Percentiles rank a stretch among this genome's conserved stretches.
These are phyloP conservation scores for Bonnemaisonia californica DNA, from an alignment of 31 red algal genomes.

Conservation along the genomic window DNA sequence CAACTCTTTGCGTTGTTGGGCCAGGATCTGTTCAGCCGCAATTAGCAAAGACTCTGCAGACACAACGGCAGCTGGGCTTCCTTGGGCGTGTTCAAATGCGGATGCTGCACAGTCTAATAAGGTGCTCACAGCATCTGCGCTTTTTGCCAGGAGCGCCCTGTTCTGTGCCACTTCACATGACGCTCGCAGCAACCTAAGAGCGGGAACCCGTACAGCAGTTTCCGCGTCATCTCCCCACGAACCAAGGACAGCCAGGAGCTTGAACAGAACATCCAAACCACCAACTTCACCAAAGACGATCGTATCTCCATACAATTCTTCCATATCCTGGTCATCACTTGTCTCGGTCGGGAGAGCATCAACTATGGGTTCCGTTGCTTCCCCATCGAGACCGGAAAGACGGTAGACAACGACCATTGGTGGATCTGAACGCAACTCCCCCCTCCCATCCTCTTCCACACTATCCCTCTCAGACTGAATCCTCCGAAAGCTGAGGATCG, in stretches of 20 bases:
- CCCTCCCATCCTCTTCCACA: slow-evolving; percentile 6
- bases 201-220: slow-evolving; percentile 73
- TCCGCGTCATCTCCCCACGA: slow-evolving; percentile 79
- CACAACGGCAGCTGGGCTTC: slow-evolving; percentile 54
- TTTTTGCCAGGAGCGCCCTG: slow-evolving; percentile 70
- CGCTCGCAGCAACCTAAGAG: slow-evolving; percentile 59
- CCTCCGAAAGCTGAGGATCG: slow-evolving; percentile 40
- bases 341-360: slow-evolving; percentile 53
- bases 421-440: slow-evolving; percentile 12
- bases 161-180: slow-evolving; percentile 70
- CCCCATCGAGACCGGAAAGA: slow-evolving; percentile 90
- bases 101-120: slow-evolving; percentile 79
- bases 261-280: slow-evolving; percentile 73
- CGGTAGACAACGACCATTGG: slow-evolving; percentile 86
- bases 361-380: slow-evolving; percentile 89
- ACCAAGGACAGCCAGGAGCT: slow-evolving; percentile 62
- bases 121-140: slow-evolving; percentile 61
- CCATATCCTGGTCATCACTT: slow-evolving; percentile 50
- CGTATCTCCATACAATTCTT: slow-evolving; percentile 66
- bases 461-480: slow-evolving; percentile 37
- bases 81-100: slow-evolving; percentile 68
- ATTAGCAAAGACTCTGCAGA: slow-evolving; percentile 71
- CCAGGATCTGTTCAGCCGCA: slow-evolving; percentile 69
- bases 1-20: slow-evolving; percentile 49
- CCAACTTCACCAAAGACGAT: slow-evolving; percentile 75